Evolutionary conservation across 495 filamentous ascomycete genomes (phyloP).

Genomic region (Penicillium paradoxum): DNA sequence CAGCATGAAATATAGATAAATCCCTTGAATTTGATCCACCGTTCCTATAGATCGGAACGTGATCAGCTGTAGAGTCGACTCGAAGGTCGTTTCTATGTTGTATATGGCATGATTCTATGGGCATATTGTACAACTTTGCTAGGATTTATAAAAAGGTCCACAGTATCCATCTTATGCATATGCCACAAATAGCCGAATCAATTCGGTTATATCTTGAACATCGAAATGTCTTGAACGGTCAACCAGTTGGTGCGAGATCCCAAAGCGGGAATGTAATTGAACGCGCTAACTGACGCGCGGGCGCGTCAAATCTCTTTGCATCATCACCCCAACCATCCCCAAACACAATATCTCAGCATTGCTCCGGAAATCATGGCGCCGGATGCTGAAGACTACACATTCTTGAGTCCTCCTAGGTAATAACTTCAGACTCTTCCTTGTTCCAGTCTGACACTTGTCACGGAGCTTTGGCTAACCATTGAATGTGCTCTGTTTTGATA

Average conservation of each 20-base stretch:
- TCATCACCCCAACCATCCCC: constrained; percentile 8
- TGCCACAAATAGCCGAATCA: background rate
- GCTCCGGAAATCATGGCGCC: constrained; percentile 22
- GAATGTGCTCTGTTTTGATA: constrained; percentile 10
- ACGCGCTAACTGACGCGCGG: constrained; percentile 25
- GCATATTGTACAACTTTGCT: no score
- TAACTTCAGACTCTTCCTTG: background rate
- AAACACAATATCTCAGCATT: constrained; percentile 3
- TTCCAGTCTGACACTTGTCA: background rate
- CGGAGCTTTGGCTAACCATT: constrained; percentile 19
- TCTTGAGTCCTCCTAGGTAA: constrained; percentile 37
- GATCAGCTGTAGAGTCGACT: no score
- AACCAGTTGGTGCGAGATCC: constrained; percentile 2
- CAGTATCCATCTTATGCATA: background rate
- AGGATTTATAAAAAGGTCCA: no score
- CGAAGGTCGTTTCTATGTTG: no score
- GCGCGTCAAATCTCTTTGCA: constrained; percentile 16
- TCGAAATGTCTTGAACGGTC: background rate
- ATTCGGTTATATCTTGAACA: background rate
- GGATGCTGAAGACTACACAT: constrained; percentile 25
- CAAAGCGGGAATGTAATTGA: constrained; percentile 29
- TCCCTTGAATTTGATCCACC: no score
- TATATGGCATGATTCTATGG: no score
- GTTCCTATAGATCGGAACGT: no score
- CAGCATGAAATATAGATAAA: no score